These are phyloP conservation scores for Trypanosoma melophagium DNA, from an alignment of 208 protist genomes.

Conservation along the genomic window DNA sequence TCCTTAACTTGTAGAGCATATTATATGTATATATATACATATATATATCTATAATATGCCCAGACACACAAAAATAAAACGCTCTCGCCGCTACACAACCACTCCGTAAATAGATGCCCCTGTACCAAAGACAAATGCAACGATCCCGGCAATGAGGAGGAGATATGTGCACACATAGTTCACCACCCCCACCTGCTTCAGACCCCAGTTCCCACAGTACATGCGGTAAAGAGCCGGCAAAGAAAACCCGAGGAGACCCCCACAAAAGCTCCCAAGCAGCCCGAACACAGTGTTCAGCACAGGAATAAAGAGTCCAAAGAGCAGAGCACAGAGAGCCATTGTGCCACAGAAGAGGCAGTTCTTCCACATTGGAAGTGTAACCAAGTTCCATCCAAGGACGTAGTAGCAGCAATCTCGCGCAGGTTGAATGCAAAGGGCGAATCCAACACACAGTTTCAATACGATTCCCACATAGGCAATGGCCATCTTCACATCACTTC, in stretches of 20 bases:
- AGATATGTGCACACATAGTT: slow-evolving; percentile 16
- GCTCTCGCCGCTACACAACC: slow-evolving; percentile 10
- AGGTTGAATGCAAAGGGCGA: slow-evolving; percentile 76
- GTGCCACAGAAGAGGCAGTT: slow-evolving; percentile 52
- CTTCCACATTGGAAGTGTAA: slow-evolving; percentile 57
- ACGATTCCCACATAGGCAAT: slow-evolving; percentile 68
- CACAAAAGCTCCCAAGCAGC: slow-evolving; percentile 49
- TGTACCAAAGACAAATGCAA: slow-evolving; percentile 62
- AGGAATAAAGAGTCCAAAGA: slow-evolving; percentile 34
- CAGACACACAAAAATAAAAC: slow-evolving; percentile 15
- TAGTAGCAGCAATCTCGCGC: slow-evolving; percentile 72
- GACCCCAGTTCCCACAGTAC: slow-evolving; percentile 87
- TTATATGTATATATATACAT: neutral
- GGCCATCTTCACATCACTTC: slow-evolving; percentile 45
- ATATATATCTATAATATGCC: slow-evolving; percentile 7
- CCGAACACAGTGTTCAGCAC: slow-evolving; percentile 57
- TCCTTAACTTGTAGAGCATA: no score
- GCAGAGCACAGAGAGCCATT: slow-evolving; percentile 44
- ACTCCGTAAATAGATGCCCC: slow-evolving; percentile 17
- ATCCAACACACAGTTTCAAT: slow-evolving; percentile 76
- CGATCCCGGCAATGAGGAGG: slow-evolving; percentile 31
- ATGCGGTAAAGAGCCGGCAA: slow-evolving; percentile 94
- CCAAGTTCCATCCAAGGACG: slow-evolving; percentile 57
- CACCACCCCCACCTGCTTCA: slow-evolving; percentile 14
- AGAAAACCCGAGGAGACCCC: slow-evolving; percentile 62